phyloP scores from a whole-genome alignment of 2,329 filamentous ascomycete species.

The Xylaria sp. region DNA sequence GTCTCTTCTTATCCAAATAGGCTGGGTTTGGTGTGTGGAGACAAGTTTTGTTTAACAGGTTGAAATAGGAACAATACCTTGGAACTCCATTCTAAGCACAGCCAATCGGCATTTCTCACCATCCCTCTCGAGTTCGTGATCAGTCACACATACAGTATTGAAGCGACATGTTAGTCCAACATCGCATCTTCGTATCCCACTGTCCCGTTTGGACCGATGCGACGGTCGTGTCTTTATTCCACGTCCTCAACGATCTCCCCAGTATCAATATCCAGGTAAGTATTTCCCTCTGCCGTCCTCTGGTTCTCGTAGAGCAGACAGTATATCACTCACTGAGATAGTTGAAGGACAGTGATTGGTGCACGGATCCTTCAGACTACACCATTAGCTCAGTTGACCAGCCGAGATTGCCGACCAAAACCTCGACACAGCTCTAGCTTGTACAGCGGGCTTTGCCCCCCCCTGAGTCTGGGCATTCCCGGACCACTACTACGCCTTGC shows the following conservation, averaged over 20 bases:
- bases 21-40: neutral
- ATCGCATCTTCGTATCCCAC: neutral
- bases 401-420: neutral
- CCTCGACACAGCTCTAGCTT: neutral
- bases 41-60: neutral
- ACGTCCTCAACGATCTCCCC: neutral
- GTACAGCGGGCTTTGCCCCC: neutral
- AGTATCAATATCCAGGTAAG: neutral
- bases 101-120: neutral
- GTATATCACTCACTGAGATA: neutral
- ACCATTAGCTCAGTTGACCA: neutral
- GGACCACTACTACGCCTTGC: no score
- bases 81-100: no score
- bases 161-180: neutral
- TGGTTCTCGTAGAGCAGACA: neutral
- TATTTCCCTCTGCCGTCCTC: neutral
- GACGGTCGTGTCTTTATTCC: neutral
- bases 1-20: neutral
- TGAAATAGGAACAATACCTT: neutral
- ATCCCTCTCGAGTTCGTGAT: neutral
- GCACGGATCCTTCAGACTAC: neutral
- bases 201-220: neutral
- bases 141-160: neutral
- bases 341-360: neutral
- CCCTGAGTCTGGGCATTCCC: neutral